A percentile compares a stretch with the other conserved stretches of the same genome.
These are phyloP conservation scores for Cercospora sojina DNA, from an alignment of 2,329 filamentous ascomycete genomes.

Conservation along the genomic window DNA sequence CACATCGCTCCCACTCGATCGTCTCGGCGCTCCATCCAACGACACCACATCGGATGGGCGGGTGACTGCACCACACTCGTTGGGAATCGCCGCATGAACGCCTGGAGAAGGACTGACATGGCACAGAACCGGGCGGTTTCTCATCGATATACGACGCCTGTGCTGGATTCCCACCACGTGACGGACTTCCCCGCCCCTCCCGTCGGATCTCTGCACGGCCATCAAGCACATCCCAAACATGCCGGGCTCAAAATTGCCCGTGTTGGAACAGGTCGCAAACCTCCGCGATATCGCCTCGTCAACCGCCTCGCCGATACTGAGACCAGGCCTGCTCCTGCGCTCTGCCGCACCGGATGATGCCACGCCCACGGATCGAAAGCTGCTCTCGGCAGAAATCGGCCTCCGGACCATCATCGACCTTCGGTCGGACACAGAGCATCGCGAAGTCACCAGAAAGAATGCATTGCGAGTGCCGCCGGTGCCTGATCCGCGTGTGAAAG, in stretches of 20 bases:
- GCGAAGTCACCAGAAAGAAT: conserved; percentile 55
- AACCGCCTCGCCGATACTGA: conserved; percentile 48
- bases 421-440: conserved; percentile 62
- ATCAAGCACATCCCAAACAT: neutral
- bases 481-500: conserved; percentile 32
- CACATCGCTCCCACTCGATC: neutral
- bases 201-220: neutral
- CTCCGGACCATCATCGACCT: conserved; percentile 77
- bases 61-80: neutral
- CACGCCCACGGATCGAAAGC: conserved; percentile 61
- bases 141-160: neutral
- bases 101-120: neutral
- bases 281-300: conserved; percentile 73
- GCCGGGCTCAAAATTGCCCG: neutral
- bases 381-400: conserved; percentile 59
- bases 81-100: neutral
- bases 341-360: conserved; percentile 62
- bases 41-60: neutral
- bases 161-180: neutral
- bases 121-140: neutral
- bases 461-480: conserved; percentile 49
- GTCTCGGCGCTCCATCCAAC: neutral
- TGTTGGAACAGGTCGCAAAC: conserved; percentile 65
- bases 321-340: conserved; percentile 29
- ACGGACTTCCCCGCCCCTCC: neutral